Base-by-base conservation (phyloP, 495 filamentous ascomycete genomes). In the Hypoxylon lienhwacheense region DNA sequence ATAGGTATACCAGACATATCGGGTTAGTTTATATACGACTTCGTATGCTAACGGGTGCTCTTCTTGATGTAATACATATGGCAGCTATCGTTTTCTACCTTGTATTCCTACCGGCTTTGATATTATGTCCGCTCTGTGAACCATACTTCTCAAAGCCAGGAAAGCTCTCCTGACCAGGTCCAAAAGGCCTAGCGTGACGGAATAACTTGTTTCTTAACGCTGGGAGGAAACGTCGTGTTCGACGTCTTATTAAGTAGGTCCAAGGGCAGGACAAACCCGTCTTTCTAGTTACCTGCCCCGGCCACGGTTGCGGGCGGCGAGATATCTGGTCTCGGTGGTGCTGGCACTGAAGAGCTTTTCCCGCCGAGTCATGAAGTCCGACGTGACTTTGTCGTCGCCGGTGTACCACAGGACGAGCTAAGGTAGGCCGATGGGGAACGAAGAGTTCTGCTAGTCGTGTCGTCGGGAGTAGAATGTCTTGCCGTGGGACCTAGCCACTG, bases 281-380 rank as follows among this genome's bases (percentile, higher is more conserved):
- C 53, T 31, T 59, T 64, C 65, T 63, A 67, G 42, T 50, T 60
- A 24, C 66, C 65, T 1, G 65, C 65, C n/a, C 65, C 65, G 0
- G 28, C 12, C 2, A 50, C 31, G 11, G 66, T 28, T 1, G 44
- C 16, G 10, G 47, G 45, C 3, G 44, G 40, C 1, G 26, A 10
- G 22, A 66, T 67, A 34, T 67, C 39, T 48, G 22, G 61, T 49
- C 22, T 50, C 54, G 1, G 56, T 58, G 7, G 65, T 66, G 29
- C 76, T 73, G 49, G 76, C 57, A 57, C 76, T 74, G 11, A 83
- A 73, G 57, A 78, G 53, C 26, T 73, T 37, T 58, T 83, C 80
- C 59, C 81, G 80, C 63, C 79, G 77, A 11, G 52, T 60, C 45
- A 75, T 73, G 48, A 81, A 83, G 43, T 76, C 74, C 14, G 79